phyloP scores from a whole-genome alignment of 1,284 basidiomycete genomes.

The Sporisorium graminicola region DNA sequence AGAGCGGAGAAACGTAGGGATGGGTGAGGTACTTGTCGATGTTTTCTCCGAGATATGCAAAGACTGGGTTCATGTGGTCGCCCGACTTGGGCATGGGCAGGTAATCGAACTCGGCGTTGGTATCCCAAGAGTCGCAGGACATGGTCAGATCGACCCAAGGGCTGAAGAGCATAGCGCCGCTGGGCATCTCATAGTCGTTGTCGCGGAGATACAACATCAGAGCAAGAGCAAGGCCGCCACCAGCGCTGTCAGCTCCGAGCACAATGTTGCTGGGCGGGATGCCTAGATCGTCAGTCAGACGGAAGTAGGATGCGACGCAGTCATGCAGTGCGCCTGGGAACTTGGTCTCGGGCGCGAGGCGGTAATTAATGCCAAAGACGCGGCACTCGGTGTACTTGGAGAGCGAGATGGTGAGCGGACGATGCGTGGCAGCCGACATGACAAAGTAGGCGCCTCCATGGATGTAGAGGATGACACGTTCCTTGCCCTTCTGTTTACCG shows the following conservation, averaged over 20 bases:
- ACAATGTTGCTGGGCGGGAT: conserved; percentile 80
- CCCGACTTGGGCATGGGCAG: conserved; percentile 73
- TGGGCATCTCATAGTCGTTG: conserved; percentile 66
- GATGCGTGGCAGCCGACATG: conserved; percentile 92
- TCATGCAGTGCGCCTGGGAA: conserved; percentile 96
- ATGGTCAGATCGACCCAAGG: conserved; percentile 80
- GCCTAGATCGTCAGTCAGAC: conserved; percentile 86
- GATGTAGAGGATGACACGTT: conserved; percentile 89
- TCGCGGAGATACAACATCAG: conserved; percentile 85
- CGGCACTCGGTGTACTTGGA: conserved; percentile 90
- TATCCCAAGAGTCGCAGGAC: conserved; percentile 97
- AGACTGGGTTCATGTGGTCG: conserved; percentile 93
- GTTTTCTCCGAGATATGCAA: conserved; percentile 87
- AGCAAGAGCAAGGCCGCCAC: conserved; percentile 87
- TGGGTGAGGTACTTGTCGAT: conserved; percentile 89
- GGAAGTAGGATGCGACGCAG: conserved; percentile 85
- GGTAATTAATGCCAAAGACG: conserved; percentile 97
- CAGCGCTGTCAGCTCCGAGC: conserved; percentile 88
- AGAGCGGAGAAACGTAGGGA: conserved; percentile 87
- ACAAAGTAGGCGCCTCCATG: conserved; percentile 98
- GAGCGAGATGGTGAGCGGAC: conserved; percentile 89
- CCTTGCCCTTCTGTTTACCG: conserved; percentile 72
- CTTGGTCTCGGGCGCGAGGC: conserved; percentile 90
- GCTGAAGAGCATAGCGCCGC: conserved; percentile 68
- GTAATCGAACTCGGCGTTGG: conserved; percentile 78